Base-by-base conservation (phyloP, 306 rosid species). In the Lathyrus aphaca region DNA sequence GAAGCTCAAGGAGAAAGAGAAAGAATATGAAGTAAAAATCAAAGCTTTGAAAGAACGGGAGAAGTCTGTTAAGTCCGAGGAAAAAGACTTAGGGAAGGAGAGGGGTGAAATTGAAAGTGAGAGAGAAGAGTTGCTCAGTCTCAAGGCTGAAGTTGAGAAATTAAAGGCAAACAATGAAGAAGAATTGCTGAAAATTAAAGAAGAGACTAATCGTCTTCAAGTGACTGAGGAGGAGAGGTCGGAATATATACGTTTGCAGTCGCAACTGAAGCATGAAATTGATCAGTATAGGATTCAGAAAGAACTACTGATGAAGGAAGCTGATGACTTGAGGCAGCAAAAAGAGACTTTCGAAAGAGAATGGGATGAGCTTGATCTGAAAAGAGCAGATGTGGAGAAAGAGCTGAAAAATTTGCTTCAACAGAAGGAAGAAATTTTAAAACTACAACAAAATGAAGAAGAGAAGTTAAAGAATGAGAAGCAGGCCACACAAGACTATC, bases 341-440 rank as follows among this genome's bases (percentile, higher is more conserved):
- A 94, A 83, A 74, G 96, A 94, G 77, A 73, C 83, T 79, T 94
- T 90, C 80, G 98, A 94, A 84, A 84, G 90, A 85, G 97, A 94
- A 68, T 94, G 98, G 98, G 98, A 94, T 55, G 96, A 90, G 73
- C 82, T 90, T 60, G 98, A 94, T 77, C 85, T 85, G 69, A 94
- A 88, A 80, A 87, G 91, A 88, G 87, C 88, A 50, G 92, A 84
- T 72, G 75, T 88, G 45, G 88, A 82, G 81, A 88, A 82, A 82
- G 97, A 87, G 81, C 64, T 84, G 79, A 84, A 81, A 74, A 74
- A 25, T 62, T 78, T 94, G 81, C 71, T 39, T 66, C 90, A 82
- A 59, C 88, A 80, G 64, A 90, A 73, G 79, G 97, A 86, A 78
- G 95, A 90, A 71, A 60, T 94, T 55, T 83, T 83, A 59, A 94